A percentile compares a stretch with the other conserved stretches of the same genome.
These are phyloP conservation scores for Neodidymelliopsis sp. DNA, from an alignment of 2,329 filamentous ascomycete species.

Conservation along the genomic window DNA sequence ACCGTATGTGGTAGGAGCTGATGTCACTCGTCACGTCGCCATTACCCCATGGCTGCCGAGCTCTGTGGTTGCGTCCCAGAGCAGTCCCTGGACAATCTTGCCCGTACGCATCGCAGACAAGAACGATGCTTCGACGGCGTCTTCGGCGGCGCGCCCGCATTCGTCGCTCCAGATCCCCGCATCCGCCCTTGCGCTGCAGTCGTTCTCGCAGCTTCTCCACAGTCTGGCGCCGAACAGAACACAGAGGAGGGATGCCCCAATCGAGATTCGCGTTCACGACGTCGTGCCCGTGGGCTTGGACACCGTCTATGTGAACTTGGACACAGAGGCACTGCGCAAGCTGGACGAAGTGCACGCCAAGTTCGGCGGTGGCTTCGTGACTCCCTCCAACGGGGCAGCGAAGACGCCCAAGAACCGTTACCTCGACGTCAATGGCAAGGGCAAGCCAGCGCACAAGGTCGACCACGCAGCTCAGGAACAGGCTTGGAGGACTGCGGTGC, in stretches of 20 bases:
- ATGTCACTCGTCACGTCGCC: constrained; percentile 66
- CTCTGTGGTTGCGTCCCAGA: constrained; percentile 59
- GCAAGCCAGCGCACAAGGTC: constrained; percentile 23
- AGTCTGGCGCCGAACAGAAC: constrained; percentile 78
- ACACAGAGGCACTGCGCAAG: constrained; percentile 79
- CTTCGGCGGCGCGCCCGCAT: constrained; percentile 60
- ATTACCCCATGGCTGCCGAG: constrained; percentile 75
- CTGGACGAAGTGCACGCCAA: constrained; percentile 83
- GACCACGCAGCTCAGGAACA: constrained; percentile 42
- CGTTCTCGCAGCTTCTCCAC: constrained; percentile 77
- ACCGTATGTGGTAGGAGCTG: constrained; percentile 6
- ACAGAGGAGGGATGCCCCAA: constrained; percentile 74
- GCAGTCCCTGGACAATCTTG: constrained; percentile 83
- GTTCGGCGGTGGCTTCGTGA: constrained; percentile 71
- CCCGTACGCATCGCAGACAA: constrained; percentile 65
- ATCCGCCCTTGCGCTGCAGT: constrained; percentile 75
- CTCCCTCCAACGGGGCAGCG: constrained; percentile 43
- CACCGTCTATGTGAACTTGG: constrained; percentile 84
- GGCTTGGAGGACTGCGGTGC: constrained; percentile 59
- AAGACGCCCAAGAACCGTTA: constrained; percentile 40
- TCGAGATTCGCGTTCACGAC: constrained; percentile 85
- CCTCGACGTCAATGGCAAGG: constrained; percentile 49
- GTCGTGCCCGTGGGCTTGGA: constrained; percentile 82
- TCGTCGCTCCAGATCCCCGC: constrained; percentile 83
- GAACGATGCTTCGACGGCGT: constrained; percentile 24